Conservation (phyloP, 78 protist species). For the slime mould (Dictyostelium discoideum) region DNA sequence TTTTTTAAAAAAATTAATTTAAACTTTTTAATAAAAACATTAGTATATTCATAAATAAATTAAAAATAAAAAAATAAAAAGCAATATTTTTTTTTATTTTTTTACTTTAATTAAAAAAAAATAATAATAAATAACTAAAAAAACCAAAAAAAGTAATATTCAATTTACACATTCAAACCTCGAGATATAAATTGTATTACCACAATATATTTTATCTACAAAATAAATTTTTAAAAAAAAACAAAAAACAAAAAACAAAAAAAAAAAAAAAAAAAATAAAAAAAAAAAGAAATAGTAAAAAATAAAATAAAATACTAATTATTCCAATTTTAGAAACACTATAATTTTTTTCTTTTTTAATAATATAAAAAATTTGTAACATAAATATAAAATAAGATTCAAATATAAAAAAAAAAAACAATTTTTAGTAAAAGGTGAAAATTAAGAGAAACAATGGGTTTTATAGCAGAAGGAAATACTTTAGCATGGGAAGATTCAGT, state of each 20-base stretch:
- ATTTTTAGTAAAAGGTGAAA: background rate
- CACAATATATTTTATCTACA: background rate
- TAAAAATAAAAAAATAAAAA: background rate
- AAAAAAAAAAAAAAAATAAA: no score
- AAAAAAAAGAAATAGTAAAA: background rate
- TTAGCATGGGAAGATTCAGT: conserved; percentile 82
- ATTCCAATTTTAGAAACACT: no score
- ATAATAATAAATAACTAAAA: no score
- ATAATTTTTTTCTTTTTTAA: no score
- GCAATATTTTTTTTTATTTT: background rate
- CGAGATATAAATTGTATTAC: background rate
- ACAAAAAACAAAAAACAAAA: no score
- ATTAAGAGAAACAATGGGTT: conserved; percentile 74
- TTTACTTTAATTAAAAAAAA: background rate
- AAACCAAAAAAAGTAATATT: no score
- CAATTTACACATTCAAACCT: background rate
- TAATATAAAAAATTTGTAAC: no score
- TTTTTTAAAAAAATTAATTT: background rate
- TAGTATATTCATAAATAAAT: background rate
- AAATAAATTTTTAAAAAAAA: no score
- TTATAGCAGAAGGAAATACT: conserved; percentile 83
- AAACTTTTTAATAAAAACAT: background rate
- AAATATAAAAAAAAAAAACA: no score
- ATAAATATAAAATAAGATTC: no score
- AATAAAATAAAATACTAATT: no score